Percentiles rank a stretch among this genome's conserved stretches.
phyloP scores from a whole-genome alignment of 2,329 filamentous ascomycete species.

The Knufia petricola region DNA sequence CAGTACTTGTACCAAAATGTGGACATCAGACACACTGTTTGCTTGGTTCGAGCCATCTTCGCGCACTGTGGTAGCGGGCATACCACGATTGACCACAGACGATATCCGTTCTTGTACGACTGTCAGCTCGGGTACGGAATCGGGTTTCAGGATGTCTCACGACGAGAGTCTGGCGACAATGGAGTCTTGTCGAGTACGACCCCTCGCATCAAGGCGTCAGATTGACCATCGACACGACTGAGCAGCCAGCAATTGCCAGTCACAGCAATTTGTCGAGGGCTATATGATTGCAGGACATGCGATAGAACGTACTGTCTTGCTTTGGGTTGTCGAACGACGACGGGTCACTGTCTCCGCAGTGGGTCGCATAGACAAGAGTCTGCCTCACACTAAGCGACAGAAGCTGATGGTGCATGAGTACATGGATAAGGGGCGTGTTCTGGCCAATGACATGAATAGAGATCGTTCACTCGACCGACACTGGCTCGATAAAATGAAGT shows the following conservation, averaged over 20 bases:
- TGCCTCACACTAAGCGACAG: background rate
- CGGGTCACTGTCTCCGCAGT: background rate
- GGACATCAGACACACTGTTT: too few species aligned
- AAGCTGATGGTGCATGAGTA: background rate
- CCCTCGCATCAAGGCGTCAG: constrained; percentile 1
- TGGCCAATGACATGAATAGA: background rate
- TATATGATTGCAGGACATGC: background rate
- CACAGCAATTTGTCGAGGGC: background rate
- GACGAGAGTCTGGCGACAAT: constrained; percentile 1
- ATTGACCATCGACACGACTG: background rate
- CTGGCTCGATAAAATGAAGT: background rate
- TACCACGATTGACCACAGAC: constrained; percentile 3
- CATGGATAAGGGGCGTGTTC: background rate
- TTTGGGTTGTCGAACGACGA: background rate
- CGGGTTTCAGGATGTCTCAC: background rate
- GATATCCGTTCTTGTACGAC: constrained; percentile 1
- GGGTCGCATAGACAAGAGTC: background rate
- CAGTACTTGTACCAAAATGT: too few species aligned
- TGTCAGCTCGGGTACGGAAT: constrained; percentile 1
- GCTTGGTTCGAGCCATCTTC: background rate
- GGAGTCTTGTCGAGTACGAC: constrained; percentile 3
- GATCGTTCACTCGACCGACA: background rate
- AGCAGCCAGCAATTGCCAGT: background rate
- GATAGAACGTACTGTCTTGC: background rate
- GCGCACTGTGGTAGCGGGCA: background rate